Evolutionary conservation across 2,329 filamentous ascomycete genomes (phyloP).

Genomic region (Colletotrichum gigasporum): DNA sequence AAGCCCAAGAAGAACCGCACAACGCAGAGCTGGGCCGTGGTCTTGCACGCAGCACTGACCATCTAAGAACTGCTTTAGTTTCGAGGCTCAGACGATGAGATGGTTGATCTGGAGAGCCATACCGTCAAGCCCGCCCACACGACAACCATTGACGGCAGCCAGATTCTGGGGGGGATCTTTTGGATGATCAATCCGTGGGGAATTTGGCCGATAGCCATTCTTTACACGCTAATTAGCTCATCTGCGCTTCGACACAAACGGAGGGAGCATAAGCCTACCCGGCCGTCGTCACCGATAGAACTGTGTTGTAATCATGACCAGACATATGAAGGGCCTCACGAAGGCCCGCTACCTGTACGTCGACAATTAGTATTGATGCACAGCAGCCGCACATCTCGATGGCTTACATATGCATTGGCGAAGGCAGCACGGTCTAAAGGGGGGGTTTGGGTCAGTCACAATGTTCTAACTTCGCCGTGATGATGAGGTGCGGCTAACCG

Average conservation of each 20-base stretch:
- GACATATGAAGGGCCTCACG: constrained; percentile 62
- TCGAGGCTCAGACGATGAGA: too few relatives aligned
- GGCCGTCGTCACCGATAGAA: constrained; percentile 57
- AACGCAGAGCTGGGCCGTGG: constrained; percentile 44
- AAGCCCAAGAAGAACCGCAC: constrained; percentile 51
- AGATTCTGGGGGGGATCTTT: constrained; percentile 58
- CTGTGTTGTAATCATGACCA: constrained; percentile 69
- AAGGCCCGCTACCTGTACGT: constrained; percentile 57
- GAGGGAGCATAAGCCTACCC: background rate
- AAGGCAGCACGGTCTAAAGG: constrained; percentile 30
- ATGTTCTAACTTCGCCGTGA: background rate
- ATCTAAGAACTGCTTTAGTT: too few relatives aligned
- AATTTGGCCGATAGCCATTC: constrained; percentile 50
- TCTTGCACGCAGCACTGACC: constrained; percentile 35
- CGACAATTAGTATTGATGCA: background rate
- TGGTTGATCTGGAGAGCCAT: fast-evolving
- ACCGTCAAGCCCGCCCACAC: constrained; percentile 57
- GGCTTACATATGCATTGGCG: constrained; percentile 30
- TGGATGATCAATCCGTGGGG: constrained; percentile 57
- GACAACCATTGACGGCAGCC: constrained; percentile 57
- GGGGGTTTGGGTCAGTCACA: background rate
- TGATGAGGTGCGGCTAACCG: constrained; percentile 33
- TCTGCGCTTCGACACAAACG: fast-evolving
- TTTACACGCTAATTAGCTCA: background rate
- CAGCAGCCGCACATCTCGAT: fast-evolving